A percentile compares a stretch with the other conserved stretches of the same genome.
Conservation (phyloP, 1,139 yeast genomes). For the Scheffersomyces cryptocercus region DNA sequence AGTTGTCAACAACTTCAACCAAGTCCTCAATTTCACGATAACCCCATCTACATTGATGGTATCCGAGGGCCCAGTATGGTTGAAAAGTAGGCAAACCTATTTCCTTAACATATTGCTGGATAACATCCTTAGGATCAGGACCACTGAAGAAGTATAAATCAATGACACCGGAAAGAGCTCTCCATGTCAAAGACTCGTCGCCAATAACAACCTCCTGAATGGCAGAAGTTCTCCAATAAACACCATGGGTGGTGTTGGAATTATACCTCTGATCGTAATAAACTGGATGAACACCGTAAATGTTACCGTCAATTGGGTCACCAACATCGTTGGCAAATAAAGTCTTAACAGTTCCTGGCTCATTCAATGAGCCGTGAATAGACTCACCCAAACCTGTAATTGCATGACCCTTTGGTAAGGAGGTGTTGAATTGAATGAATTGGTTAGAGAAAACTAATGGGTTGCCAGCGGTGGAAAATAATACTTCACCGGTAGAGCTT, state of each 20-base stretch:
- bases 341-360: slow-evolving; percentile 28
- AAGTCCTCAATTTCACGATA: slow-evolving; percentile 17
- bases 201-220: slow-evolving; percentile 22
- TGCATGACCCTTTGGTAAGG: slow-evolving; percentile 25
- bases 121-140: slow-evolving; percentile 28
- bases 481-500: slow-evolving; percentile 20
- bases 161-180: slow-evolving; percentile 26
- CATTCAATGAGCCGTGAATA: slow-evolving; percentile 26
- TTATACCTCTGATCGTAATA: slow-evolving; percentile 22
- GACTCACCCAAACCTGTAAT: slow-evolving; percentile 34
- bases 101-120: slow-evolving; percentile 25
- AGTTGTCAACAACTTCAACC: slow-evolving; percentile 18
- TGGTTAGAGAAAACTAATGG: slow-evolving; percentile 33
- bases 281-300: slow-evolving; percentile 26
- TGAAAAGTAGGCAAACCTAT: slow-evolving; percentile 23
- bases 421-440: slow-evolving; percentile 29
- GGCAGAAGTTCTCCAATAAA: slow-evolving; percentile 25
- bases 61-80: slow-evolving; percentile 26
- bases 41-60: slow-evolving; percentile 47
- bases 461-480: slow-evolving; percentile 30
- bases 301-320: slow-evolving; percentile 24
- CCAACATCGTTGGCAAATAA: slow-evolving; percentile 23
- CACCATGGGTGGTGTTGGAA: slow-evolving; percentile 22
- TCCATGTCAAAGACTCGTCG: slow-evolving; percentile 25
- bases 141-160: slow-evolving; percentile 36